These are phyloP conservation scores for Alternaria arbusti DNA, from an alignment of 2,329 filamentous ascomycete genomes.

Conservation along the genomic window DNA sequence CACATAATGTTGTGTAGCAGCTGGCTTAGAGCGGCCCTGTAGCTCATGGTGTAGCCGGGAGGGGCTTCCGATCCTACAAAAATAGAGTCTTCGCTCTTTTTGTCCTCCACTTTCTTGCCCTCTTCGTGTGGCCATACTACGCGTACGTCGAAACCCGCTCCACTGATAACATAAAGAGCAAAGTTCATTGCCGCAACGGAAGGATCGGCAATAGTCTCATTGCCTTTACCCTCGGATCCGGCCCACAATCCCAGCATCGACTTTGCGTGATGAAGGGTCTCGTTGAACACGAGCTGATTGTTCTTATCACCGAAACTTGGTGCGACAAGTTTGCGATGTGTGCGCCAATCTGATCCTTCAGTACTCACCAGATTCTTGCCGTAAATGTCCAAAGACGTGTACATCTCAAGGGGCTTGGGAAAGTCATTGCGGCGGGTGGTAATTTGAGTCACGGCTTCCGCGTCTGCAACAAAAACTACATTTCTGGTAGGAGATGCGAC, in stretches of 20 bases:
- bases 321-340: constrained; percentile 74
- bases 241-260: constrained; percentile 43
- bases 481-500: constrained; percentile 65
- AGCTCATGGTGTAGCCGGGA: constrained; percentile 62
- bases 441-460: constrained; percentile 71
- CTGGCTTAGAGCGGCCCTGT: constrained; percentile 66
- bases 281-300: constrained; percentile 69
- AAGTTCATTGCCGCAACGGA: constrained; percentile 71
- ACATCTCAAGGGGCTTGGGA: constrained; percentile 69
- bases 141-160: constrained; percentile 73
- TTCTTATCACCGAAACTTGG: constrained; percentile 80
- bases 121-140: constrained; percentile 65
- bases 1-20: constrained; percentile 69
- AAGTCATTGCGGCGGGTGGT: constrained; percentile 72
- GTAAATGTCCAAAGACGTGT: constrained; percentile 67
- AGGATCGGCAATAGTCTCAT: constrained; percentile 60
- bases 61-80: constrained; percentile 41
- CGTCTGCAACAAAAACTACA: constrained; percentile 64
- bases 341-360: constrained; percentile 73
- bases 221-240: constrained; percentile 29
- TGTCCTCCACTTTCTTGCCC: constrained; percentile 44
- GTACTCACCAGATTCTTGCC: constrained; percentile 75
- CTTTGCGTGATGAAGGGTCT: constrained; percentile 67
- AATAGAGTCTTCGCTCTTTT: constrained; percentile 35
- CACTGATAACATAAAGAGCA: constrained; percentile 66